A percentile compares a stretch with the other conserved stretches of the same genome.
Conservation (phyloP, 129 eudicot genomes). For the Logfia minima region DNA sequence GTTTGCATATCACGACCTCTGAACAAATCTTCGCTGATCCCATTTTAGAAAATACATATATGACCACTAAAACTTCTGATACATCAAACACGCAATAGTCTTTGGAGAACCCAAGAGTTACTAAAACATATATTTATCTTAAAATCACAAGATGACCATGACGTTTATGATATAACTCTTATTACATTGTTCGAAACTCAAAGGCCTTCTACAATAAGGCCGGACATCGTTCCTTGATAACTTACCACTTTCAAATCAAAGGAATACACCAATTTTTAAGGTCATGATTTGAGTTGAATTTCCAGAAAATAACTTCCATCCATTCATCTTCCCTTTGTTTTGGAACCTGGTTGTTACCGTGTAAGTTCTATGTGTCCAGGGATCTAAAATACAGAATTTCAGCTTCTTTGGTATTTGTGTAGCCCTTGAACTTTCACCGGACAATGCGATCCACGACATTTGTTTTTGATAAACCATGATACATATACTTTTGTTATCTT, state of each 20-base stretch:
- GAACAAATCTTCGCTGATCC: too few relatives aligned
- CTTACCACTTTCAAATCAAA: slow-evolving; percentile 3
- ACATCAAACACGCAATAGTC: too few relatives aligned
- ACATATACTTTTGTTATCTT: too few relatives aligned
- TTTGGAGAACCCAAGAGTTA: too few relatives aligned
- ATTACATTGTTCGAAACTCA: slow-evolving; percentile 17
- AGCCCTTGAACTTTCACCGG: slow-evolving; percentile 6
- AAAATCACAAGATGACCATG: too few relatives aligned
- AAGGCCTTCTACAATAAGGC: slow-evolving; percentile 3
- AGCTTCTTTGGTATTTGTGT: not conserved
- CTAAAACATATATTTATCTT: too few relatives aligned
- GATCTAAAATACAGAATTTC: not conserved
- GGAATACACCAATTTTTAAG: not conserved
- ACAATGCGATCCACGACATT: not conserved
- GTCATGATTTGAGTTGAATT: not conserved
- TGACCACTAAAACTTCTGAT: too few relatives aligned
- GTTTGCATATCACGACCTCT: too few relatives aligned
- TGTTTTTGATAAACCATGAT: too few relatives aligned
- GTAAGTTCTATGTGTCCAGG: slow-evolving; percentile 12
- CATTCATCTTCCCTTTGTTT: slow-evolving; percentile 10
- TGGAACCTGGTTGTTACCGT: not conserved
- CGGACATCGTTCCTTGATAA: slow-evolving; percentile 12
- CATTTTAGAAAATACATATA: too few relatives aligned
- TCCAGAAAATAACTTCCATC: slow-evolving; percentile 17
- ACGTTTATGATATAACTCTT: too few relatives aligned